Percentiles rank a stretch among this genome's conserved stretches.
Conservation (phyloP, 208 protist species). For the Novymonas esmeraldas region DNA sequence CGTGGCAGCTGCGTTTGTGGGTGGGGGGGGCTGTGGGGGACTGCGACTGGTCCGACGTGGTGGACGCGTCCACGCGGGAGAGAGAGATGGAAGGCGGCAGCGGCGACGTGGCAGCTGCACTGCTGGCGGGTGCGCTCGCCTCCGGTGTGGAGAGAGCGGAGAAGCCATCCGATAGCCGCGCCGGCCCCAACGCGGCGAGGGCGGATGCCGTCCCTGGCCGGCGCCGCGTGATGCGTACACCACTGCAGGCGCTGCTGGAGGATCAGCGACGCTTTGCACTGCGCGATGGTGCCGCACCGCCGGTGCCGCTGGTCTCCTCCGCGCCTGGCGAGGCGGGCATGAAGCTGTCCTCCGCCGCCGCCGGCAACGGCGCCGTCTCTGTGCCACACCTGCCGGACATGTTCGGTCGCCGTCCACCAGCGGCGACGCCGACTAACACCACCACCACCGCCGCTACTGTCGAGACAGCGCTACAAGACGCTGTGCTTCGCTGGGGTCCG, state of each 20-base stretch:
- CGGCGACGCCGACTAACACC: neutral
- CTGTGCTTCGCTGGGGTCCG: conserved; percentile 14
- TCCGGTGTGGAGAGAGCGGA: neutral
- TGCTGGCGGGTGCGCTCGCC: conserved; percentile 21
- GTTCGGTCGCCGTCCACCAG: conserved; percentile 8
- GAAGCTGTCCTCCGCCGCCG: neutral
- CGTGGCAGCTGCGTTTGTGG: too few species aligned
- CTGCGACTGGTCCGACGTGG: too few species aligned
- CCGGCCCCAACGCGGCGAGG: neutral
- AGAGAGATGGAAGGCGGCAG: conserved; percentile 8
- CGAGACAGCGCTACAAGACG: conserved; percentile 12
- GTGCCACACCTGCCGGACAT: conserved; percentile 12
- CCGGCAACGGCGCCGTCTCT: neutral
- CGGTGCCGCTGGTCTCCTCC: neutral
- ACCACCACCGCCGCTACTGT: conserved; percentile 1
- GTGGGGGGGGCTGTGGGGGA: too few species aligned
- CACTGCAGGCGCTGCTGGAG: conserved; percentile 15
- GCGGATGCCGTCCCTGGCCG: neutral
- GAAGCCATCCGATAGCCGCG: neutral
- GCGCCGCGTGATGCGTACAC: neutral
- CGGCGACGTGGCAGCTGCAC: conserved; percentile 17
- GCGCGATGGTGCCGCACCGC: neutral
- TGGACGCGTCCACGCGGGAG: too few species aligned
- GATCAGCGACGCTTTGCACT: conserved; percentile 18
- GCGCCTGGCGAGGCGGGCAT: too few species aligned